These are phyloP conservation scores for Daphne laureola DNA, from an alignment of 441 rosid species.

Conservation along the genomic window DNA sequence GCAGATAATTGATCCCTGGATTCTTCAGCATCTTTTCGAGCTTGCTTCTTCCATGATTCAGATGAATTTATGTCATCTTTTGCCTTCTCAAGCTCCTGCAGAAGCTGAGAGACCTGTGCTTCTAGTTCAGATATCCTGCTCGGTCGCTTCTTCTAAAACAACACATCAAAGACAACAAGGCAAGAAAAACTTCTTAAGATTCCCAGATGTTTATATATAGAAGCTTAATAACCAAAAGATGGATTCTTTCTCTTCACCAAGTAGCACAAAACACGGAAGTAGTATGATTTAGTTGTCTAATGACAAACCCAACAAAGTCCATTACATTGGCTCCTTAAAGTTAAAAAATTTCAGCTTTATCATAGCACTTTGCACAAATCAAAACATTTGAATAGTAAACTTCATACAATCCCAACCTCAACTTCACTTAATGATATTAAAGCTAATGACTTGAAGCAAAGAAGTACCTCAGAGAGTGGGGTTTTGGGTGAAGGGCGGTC, in stretches of 20 bases:
- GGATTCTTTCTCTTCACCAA: background rate
- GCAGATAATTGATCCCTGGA: constrained; percentile 34
- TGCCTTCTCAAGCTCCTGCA: constrained; percentile 55
- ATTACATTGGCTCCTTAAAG: too few species aligned
- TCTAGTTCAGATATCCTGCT: constrained; percentile 58
- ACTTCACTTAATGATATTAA: too few species aligned
- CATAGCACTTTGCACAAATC: too few species aligned
- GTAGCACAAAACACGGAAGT: too few species aligned
- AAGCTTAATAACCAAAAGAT: too few species aligned
- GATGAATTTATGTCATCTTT: constrained; percentile 44
- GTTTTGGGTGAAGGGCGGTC: constrained; percentile 55
- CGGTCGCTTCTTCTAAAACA: constrained; percentile 54
- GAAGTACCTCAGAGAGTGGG: constrained; percentile 44
- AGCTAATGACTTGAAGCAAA: too few species aligned
- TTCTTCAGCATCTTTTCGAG: constrained; percentile 54
- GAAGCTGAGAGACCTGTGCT: constrained; percentile 42
- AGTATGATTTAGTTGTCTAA: too few species aligned
- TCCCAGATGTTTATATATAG: too few species aligned
- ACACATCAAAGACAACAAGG: background rate
- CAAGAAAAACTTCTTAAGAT: background rate
- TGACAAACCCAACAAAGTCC: too few species aligned
- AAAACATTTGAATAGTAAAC: too few species aligned
- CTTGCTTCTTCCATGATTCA: constrained; percentile 51
- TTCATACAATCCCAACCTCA: too few species aligned
- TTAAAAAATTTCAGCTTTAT: too few species aligned